Percentiles rank a stretch among this genome's conserved stretches.
phyloP scores from a whole-genome alignment of 1,284 basidiomycete species.

The Malassezia sp. region DNA sequence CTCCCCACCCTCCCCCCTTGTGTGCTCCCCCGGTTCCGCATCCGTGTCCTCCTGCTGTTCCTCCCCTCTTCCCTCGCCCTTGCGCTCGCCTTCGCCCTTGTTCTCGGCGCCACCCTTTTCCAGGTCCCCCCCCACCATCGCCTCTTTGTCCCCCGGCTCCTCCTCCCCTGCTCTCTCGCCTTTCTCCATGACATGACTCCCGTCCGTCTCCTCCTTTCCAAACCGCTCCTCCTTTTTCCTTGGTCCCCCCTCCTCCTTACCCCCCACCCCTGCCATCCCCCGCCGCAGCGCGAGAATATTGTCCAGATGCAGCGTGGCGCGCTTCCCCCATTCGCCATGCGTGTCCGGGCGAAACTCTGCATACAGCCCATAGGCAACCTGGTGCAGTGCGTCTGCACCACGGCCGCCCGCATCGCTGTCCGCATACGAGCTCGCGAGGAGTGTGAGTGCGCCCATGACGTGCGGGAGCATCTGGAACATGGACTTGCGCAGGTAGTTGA shows the following conservation, averaged over 20 bases:
- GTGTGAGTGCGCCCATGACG: constrained; percentile 33
- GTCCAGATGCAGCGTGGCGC: constrained; percentile 28
- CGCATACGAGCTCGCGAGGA: constrained; percentile 39
- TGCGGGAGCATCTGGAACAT: constrained; percentile 40
- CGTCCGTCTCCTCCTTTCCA: too few species aligned
- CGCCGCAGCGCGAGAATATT: constrained; percentile 27
- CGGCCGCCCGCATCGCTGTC: constrained; percentile 14
- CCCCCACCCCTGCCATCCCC: background rate
- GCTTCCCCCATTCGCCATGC: constrained; percentile 43
- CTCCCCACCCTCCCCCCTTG: too few species aligned
- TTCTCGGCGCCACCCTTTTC: too few species aligned
- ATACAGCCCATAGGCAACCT: constrained; percentile 33
- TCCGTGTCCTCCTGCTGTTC: too few species aligned
- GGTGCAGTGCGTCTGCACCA: constrained; percentile 28
- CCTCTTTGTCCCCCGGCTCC: too few species aligned
- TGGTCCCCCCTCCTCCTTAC: constrained; percentile 1
- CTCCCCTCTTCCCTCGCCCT: too few species aligned
- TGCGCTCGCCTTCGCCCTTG: background rate
- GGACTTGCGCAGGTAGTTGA: constrained; percentile 33
- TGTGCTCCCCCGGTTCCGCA: too few species aligned
- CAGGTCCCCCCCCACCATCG: too few species aligned
- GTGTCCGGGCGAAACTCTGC: constrained; percentile 39
- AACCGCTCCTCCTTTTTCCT: background rate
- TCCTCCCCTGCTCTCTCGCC: too few species aligned
- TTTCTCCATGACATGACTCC: too few species aligned